Evolutionary conservation across 768 basidiomycete genomes (phyloP).

Genomic region (Clitopilus passeckerianus): DNA sequence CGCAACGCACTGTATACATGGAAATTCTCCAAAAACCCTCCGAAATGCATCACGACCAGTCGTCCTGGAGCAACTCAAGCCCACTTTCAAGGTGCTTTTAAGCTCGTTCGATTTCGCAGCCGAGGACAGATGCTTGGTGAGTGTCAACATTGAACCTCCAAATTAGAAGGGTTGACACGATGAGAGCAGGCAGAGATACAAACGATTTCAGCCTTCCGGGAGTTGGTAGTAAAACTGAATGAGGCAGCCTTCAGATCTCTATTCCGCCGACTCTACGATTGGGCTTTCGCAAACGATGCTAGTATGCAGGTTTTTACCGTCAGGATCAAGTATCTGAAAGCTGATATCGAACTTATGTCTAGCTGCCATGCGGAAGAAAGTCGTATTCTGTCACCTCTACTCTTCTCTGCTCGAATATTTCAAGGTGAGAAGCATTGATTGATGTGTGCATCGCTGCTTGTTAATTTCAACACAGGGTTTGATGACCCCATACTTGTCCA

Average conservation of each 20-base stretch:
- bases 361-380: constrained; percentile 43
- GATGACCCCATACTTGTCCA: constrained; percentile 89
- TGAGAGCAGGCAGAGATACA: constrained; percentile 41
- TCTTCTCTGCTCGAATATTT: constrained; percentile 77
- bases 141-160: constrained; percentile 2
- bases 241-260: constrained; percentile 88
- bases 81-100: constrained; percentile 74
- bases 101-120: constrained; percentile 61
- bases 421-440: constrained; percentile 51
- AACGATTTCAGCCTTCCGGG: constrained; percentile 72
- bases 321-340: neutral
- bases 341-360: constrained; percentile 2
- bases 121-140: constrained; percentile 15
- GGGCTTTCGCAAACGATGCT: constrained; percentile 71
- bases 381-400: constrained; percentile 75
- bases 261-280: constrained; percentile 90
- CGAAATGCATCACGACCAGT: constrained; percentile 59
- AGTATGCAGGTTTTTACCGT: constrained; percentile 25
- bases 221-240: constrained; percentile 89
- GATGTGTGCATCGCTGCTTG: neutral
- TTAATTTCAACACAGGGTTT: constrained; percentile 43
- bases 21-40: constrained; percentile 59
- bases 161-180: neutral
- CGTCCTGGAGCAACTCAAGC: constrained; percentile 61
- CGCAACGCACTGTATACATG: constrained; percentile 40